Evolutionary conservation across 257 asterid species (phyloP).

Genomic region (Datura wrightii): DNA sequence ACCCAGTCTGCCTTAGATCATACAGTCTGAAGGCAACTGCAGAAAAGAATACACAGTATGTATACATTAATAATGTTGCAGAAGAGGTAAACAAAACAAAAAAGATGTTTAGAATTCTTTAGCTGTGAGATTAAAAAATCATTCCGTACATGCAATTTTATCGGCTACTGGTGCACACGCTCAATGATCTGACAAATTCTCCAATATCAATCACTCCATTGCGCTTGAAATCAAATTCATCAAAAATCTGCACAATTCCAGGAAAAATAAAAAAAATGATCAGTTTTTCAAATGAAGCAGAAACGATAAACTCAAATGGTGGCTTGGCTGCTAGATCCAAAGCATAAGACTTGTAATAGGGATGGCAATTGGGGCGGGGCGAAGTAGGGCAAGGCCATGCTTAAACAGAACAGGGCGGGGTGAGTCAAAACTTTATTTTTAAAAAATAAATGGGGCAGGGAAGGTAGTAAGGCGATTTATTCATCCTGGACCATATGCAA

Average conservation of each 20-base stretch:
- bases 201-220: constrained; percentile 90
- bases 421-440: too few relatives aligned
- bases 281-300: constrained; percentile 19
- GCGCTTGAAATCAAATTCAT: constrained; percentile 74
- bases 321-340: not conserved
- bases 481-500: constrained; percentile 81
- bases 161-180: constrained; percentile 64
- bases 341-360: not conserved
- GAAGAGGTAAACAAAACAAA: not conserved
- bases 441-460: too few relatives aligned
- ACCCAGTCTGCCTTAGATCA: constrained; percentile 82
- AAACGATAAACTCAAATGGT: not conserved
- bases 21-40: constrained; percentile 88
- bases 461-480: constrained; percentile 55
- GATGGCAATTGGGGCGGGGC: too few relatives aligned
- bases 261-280: not conserved
- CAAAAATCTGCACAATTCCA: constrained; percentile 59
- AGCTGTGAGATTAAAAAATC: not conserved
- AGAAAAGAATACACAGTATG: not conserved
- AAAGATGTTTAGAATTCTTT: not conserved
- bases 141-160: constrained; percentile 67
- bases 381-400: too few relatives aligned
- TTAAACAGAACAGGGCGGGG: not conserved
- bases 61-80: not conserved
- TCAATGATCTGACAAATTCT: constrained; percentile 81